Percentiles rank a stretch among this genome's conserved stretches.
Evolutionary conservation across 306 rosid species (phyloP).

Genomic region (Castanea crenata): DNA sequence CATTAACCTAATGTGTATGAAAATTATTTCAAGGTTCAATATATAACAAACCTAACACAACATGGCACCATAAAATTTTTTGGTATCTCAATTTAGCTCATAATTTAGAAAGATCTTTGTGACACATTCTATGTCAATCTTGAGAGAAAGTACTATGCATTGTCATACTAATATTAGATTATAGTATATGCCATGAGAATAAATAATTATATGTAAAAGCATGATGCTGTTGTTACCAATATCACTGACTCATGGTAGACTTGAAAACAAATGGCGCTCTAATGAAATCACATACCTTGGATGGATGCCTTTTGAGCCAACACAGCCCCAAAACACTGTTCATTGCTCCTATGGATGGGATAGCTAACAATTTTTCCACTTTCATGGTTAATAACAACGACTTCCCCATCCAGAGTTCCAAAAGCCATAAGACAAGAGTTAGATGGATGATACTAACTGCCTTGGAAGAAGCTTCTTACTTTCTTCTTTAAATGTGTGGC

Average conservation of each 20-base stretch:
- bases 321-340: conserved; percentile 76
- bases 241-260: neutral
- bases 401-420: conserved; percentile 90
- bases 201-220: neutral
- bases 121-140: conserved; percentile 6
- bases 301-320: conserved; percentile 86
- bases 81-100: neutral
- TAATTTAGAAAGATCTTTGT: neutral
- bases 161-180: neutral
- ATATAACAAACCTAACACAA: neutral
- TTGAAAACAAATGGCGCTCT: neutral
- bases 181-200: neutral
- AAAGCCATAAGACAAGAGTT: conserved; percentile 72
- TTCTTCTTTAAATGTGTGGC: conserved; percentile 44
- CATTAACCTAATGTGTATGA: neutral
- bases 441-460: conserved; percentile 84
- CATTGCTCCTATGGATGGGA: conserved; percentile 79
- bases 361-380: conserved; percentile 56
- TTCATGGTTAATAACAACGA: conserved; percentile 75
- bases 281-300: conserved; percentile 54
- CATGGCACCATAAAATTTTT: neutral
- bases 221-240: neutral
- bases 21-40: neutral
- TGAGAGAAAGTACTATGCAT: neutral
- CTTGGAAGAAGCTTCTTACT: conserved; percentile 64